A percentile compares a stretch with the other conserved stretches of the same genome.
phyloP scores from a whole-genome alignment of 139 green algal species.

The Choricystis sp. region DNA sequence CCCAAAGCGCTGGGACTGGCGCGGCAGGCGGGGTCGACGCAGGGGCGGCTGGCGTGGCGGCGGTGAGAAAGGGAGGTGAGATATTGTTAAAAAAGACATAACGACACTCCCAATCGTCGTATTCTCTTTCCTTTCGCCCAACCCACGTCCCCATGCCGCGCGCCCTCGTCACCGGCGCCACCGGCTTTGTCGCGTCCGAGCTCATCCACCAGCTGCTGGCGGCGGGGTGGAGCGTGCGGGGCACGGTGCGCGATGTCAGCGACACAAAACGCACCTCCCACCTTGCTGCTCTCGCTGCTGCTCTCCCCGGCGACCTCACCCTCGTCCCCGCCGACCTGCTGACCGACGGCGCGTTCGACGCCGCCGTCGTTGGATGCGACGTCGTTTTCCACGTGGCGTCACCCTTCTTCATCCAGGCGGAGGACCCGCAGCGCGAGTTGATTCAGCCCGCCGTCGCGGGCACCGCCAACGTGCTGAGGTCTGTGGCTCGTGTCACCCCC shows the following conservation, averaged over 20 bases:
- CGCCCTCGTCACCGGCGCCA: constrained; percentile 23
- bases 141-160: not conserved
- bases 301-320: constrained; percentile 22
- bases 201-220: constrained; percentile 29
- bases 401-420: constrained; percentile 40
- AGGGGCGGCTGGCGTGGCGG: too few relatives aligned
- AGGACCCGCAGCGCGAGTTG: constrained; percentile 26
- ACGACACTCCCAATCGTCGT: too few relatives aligned
- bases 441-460: constrained; percentile 43
- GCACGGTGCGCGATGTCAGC: constrained; percentile 14
- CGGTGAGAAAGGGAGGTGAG: too few relatives aligned
- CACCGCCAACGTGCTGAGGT: constrained; percentile 36
- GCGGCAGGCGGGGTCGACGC: too few relatives aligned
- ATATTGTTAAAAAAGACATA: too few relatives aligned
- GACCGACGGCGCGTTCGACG: constrained; percentile 18
- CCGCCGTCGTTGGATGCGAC: constrained; percentile 12
- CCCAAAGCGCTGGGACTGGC: too few relatives aligned
- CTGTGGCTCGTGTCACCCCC: constrained; percentile 23
- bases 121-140: not conserved
- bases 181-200: constrained; percentile 23
- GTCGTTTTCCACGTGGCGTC: constrained; percentile 66
- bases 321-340: constrained; percentile 32
- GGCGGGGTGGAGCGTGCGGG: constrained; percentile 26
- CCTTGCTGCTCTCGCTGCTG: constrained; percentile 12
- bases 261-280: constrained; percentile 4